Evolutionary conservation across 108 stramenopile genomes (phyloP).

Genomic region (Conticribra guillardii): DNA sequence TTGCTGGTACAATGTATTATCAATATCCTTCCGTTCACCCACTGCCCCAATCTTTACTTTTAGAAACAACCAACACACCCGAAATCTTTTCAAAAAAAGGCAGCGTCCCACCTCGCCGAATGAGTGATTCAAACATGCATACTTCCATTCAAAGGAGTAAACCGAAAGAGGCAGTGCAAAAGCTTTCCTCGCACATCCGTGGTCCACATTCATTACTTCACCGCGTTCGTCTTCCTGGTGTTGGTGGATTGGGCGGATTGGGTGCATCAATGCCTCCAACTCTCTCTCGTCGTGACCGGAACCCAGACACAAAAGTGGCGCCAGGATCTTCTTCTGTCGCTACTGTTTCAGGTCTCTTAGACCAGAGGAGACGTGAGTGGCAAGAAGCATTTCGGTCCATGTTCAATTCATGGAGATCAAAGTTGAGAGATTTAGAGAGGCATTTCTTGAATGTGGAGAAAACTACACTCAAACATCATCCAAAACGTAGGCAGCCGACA

Average conservation of each 20-base stretch:
- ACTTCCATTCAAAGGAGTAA: no score
- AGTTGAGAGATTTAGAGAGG: slow-evolving; percentile 15
- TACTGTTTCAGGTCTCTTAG: slow-evolving; percentile 22
- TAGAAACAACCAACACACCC: no score
- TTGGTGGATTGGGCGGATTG: slow-evolving; percentile 40
- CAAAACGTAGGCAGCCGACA: not conserved
- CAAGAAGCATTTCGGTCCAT: slow-evolving; percentile 52
- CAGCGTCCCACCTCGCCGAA: not conserved
- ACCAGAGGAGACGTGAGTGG: slow-evolving; percentile 51
- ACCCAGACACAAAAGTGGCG: not conserved
- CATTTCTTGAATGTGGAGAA: not conserved
- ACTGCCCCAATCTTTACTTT: slow-evolving; percentile 26
- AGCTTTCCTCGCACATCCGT: slow-evolving; percentile 17
- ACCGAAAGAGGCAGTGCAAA: no score
- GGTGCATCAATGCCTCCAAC: slow-evolving; percentile 15
- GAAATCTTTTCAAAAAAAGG: no score
- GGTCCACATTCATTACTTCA: slow-evolving; percentile 25
- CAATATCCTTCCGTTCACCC: slow-evolving; percentile 54
- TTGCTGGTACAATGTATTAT: slow-evolving; percentile 48
- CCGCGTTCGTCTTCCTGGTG: slow-evolving; percentile 34
- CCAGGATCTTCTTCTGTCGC: slow-evolving; percentile 2
- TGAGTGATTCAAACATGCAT: no score
- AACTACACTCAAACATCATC: not conserved
- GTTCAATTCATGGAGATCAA: slow-evolving; percentile 47
- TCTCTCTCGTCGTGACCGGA: not conserved